phyloP scores from a whole-genome alignment of 495 filamentous ascomycete species.

The Tuber calosporum region DNA sequence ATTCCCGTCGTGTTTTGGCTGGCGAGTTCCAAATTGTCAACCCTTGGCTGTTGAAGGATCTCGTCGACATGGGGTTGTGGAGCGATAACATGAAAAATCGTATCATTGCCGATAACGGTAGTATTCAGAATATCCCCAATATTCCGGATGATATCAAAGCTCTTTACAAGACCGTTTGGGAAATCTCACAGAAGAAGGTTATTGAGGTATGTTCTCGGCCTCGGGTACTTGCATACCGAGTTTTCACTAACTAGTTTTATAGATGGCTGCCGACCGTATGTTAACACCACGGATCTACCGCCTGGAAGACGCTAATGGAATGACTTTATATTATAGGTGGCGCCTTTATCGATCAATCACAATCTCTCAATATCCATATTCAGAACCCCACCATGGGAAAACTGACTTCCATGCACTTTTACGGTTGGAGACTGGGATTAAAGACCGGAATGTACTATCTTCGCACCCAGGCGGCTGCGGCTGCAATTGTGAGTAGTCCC shows the following conservation, averaged over 20 bases:
- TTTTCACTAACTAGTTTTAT: background rate
- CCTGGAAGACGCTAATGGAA: background rate
- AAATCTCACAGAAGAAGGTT: conserved; percentile 92
- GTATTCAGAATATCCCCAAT: conserved; percentile 91
- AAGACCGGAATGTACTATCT: conserved; percentile 99
- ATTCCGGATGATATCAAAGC: conserved; percentile 93
- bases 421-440: conserved; percentile 95
- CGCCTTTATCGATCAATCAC: conserved; percentile 96
- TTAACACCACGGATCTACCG: background rate
- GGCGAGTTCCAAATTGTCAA: conserved; percentile 99
- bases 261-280: conserved; percentile 84
- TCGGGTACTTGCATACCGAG: background rate
- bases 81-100: conserved; percentile 99
- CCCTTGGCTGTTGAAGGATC: conserved; percentile 95
- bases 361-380: conserved; percentile 98
- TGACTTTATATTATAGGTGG: conserved; percentile 44
- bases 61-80: conserved; percentile 96
- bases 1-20: conserved; percentile 93
- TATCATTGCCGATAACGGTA: conserved; percentile 93
- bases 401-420: conserved; percentile 98
- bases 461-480: conserved; percentile 91
- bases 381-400: conserved; percentile 99
- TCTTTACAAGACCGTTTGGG: conserved; percentile 99
- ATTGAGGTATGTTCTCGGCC: conserved; percentile 50
- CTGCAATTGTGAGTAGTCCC: conserved; percentile 57